Evolutionary conservation across 148 eudicot genomes (phyloP).

Genomic region (Silene latifolia): DNA sequence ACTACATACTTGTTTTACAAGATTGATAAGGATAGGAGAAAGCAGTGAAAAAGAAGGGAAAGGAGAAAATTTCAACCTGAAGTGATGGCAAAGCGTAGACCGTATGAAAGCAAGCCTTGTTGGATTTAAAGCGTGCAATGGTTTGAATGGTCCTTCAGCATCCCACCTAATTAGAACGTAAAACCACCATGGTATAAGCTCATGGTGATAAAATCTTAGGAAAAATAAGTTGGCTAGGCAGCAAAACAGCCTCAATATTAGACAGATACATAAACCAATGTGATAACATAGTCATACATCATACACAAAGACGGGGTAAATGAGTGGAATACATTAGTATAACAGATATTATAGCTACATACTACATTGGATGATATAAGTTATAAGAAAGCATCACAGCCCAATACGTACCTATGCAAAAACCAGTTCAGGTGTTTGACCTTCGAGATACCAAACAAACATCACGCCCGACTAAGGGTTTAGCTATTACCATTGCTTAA

Average conservation of each 20-base stretch:
- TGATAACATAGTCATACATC: not conserved
- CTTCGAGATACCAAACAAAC: not conserved
- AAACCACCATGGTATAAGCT: slow-evolving; percentile 4
- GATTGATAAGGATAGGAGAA: not conserved
- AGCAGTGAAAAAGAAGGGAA: not conserved
- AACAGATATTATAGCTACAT: not conserved
- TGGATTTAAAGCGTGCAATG: slow-evolving; percentile 88
- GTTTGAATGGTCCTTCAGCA: slow-evolving; percentile 90
- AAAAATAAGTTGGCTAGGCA: not conserved
- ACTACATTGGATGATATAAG: not conserved
- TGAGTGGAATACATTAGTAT: not conserved
- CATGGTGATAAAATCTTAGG: not conserved
- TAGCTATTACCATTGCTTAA: no score
- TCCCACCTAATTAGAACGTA: slow-evolving; percentile 67
- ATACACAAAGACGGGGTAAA: not conserved
- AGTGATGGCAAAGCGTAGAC: slow-evolving; percentile 82
- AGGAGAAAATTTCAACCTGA: slow-evolving; percentile 39
- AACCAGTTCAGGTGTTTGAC: not conserved
- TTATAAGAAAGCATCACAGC: not conserved
- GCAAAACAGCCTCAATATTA: not conserved
- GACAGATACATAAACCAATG: not conserved
- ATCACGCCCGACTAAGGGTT: no score
- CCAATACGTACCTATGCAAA: not conserved
- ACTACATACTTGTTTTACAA: no score
- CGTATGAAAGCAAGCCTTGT: slow-evolving; percentile 83